Conservation (phyloP, 257 asterid species). For the Solanum gracilifrons region DNA sequence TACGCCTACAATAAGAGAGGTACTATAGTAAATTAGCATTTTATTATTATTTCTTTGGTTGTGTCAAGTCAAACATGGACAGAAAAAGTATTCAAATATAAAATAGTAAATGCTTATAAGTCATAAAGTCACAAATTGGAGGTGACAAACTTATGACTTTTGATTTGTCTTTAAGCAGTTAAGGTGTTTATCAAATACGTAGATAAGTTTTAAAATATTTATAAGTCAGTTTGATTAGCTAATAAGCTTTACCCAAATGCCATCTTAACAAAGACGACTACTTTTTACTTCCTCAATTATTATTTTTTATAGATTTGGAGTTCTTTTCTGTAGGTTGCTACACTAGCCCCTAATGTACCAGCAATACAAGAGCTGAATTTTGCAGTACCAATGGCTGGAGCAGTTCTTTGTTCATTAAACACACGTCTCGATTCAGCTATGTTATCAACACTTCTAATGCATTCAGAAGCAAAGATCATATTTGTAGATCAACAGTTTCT, state of each 20-base stretch:
- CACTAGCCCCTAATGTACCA: slow-evolving; percentile 23
- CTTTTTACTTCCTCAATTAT: background rate
- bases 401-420: slow-evolving; percentile 22
- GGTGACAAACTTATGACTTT: background rate
- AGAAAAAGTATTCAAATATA: too few species aligned
- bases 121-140: background rate
- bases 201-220: background rate
- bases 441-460: slow-evolving; percentile 7
- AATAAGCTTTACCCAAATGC: background rate
- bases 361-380: slow-evolving; percentile 28
- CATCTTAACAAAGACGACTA: background rate
- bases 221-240: background rate
- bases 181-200: background rate
- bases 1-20: background rate
- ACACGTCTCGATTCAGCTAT: slow-evolving; percentile 22
- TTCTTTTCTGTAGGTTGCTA: slow-evolving; percentile 14
- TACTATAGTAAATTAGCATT: too few species aligned
- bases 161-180: background rate
- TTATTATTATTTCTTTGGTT: too few species aligned
- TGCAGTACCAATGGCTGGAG: slow-evolving; percentile 29
- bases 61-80: background rate
- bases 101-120: background rate
- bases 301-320: background rate
- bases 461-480: slow-evolving; percentile 20
- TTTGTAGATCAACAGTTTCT: slow-evolving; percentile 17